These are phyloP conservation scores for Apium graveolens DNA, from an alignment of 129 eudicot species.

Conservation along the genomic window DNA sequence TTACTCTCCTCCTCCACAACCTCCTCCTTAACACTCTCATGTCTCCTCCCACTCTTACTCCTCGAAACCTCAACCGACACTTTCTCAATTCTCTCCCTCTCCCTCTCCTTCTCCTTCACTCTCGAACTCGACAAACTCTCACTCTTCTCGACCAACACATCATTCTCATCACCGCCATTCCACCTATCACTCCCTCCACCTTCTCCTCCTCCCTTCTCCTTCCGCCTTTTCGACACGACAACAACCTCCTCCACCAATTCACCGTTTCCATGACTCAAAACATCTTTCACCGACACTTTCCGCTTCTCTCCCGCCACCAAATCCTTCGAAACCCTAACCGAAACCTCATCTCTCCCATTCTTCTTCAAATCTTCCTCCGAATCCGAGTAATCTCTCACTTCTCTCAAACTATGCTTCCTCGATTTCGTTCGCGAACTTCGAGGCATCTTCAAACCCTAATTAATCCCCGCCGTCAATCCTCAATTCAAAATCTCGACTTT, in stretches of 20 bases:
- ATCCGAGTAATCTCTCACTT: constrained; percentile 45
- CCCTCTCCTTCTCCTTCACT: not conserved
- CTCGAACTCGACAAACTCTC: not conserved
- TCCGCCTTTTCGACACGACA: constrained; percentile 37
- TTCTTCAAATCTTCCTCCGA: constrained; percentile 64
- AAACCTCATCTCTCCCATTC: constrained; percentile 45
- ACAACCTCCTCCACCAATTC: constrained; percentile 42
- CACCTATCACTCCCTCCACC: constrained; percentile 76
- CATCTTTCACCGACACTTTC: constrained; percentile 39
- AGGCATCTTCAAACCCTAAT: constrained; percentile 40
- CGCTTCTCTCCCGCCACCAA: constrained; percentile 47
- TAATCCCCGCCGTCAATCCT: not conserved
- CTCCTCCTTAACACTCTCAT: constrained; percentile 43
- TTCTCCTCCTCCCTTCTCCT: constrained; percentile 46
- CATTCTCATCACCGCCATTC: constrained; percentile 22
- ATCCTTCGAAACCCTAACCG: constrained; percentile 42
- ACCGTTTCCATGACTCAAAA: constrained; percentile 42
- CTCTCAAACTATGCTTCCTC: constrained; percentile 63
- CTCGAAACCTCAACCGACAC: constrained; percentile 21
- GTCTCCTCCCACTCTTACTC: constrained; percentile 54
- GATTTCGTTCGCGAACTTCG: constrained; percentile 88
- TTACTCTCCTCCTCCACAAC: constrained; percentile 48
- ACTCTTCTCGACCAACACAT: not conserved
- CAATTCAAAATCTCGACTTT: not conserved
- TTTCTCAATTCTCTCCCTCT: not conserved